Percentiles rank a stretch among this genome's conserved stretches.
Evolutionary conservation across 2,329 filamentous ascomycete genomes (phyloP).

Genomic region (Talaromyces marneffei): DNA sequence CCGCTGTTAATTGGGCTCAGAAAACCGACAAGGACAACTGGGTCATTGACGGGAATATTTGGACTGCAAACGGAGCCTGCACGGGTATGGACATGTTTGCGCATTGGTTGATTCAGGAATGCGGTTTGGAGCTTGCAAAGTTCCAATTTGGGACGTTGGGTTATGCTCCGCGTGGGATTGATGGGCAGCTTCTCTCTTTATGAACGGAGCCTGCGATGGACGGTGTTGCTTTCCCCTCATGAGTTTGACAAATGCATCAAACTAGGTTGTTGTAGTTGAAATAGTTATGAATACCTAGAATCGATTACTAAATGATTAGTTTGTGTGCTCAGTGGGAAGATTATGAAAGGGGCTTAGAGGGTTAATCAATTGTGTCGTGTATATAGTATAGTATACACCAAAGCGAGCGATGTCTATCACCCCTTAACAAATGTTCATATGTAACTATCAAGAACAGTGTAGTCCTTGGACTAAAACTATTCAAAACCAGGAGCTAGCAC

Average conservation of each 20-base stretch:
- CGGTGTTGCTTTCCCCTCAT: background rate
- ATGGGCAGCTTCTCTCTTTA: conserved; percentile 1
- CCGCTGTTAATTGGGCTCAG: conserved; percentile 8
- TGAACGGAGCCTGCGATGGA: background rate
- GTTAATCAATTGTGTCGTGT: too few relatives aligned
- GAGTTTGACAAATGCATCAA: background rate
- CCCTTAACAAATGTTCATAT: too few relatives aligned
- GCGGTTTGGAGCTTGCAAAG: conserved; percentile 2
- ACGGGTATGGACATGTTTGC: conserved; percentile 14
- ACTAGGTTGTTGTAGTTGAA: background rate
- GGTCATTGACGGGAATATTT: conserved; percentile 10
- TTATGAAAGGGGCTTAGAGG: too few relatives aligned
- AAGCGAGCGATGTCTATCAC: too few relatives aligned
- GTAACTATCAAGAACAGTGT: too few relatives aligned
- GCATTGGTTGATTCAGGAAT: conserved; percentile 12
- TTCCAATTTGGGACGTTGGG: background rate
- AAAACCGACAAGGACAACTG: background rate
- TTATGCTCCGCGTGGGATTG: conserved; percentile 1
- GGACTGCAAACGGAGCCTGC: conserved; percentile 8
- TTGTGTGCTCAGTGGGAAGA: too few relatives aligned
- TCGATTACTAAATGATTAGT: background rate
- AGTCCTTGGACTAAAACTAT: too few relatives aligned
- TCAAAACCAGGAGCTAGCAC: too few relatives aligned
- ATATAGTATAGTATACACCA: too few relatives aligned
- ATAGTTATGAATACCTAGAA: background rate